Base-by-base conservation (phyloP, 345 rosid species). In the Melaleuca quinquenervia region DNA sequence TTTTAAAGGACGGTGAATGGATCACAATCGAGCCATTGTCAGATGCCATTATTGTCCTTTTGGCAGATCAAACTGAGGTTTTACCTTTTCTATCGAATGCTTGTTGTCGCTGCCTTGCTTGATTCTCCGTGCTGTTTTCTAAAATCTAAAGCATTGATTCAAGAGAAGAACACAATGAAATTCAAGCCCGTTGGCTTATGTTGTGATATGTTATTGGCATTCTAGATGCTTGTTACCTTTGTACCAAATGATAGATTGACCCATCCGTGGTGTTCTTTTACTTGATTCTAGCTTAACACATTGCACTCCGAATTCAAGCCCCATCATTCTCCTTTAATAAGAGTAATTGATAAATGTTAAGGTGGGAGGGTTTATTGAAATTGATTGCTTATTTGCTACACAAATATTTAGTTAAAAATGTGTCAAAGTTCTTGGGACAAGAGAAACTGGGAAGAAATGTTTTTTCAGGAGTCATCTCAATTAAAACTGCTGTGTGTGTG, bases 61-160 rank as follows among this genome's bases (percentile, higher is more conserved):
- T 96, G 82, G 92, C 96, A 8, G 98, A 96, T 84, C 98, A 94
- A 89, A 95, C 96, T 22, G 97, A 96, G 98, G 99, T 94, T 89
- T 48, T 52, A 3, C 15, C 83, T 44, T 50, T 32, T 70, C 62
- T 56, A 24, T 83, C 45, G 55, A 13, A 29, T 50, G 80, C 52
- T 48, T 87, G 24, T 44, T 24, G 45, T 56, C 41, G 5, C 32
- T 75, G 32, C 51, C 4, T 70, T 18, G 78, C 78, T 70, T 18
- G 45, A 70, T 70, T 54, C 74, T 52, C n/a, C 26, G 18, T 51
- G 56, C 8, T 50, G 60, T 82, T 82, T 52, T 82, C 16, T 18
- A 70, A 24, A 70, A 70, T 70, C 80, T 36, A 70, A 70, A 70
- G 24, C 24, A 32, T 70, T 70, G 78, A 32, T 70, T 70, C 78